Evolutionary conservation across 306 rosid species (phyloP), one percentile per base, ranked within the genome.

Genomic region (Gastrolobium villosum): DNA sequence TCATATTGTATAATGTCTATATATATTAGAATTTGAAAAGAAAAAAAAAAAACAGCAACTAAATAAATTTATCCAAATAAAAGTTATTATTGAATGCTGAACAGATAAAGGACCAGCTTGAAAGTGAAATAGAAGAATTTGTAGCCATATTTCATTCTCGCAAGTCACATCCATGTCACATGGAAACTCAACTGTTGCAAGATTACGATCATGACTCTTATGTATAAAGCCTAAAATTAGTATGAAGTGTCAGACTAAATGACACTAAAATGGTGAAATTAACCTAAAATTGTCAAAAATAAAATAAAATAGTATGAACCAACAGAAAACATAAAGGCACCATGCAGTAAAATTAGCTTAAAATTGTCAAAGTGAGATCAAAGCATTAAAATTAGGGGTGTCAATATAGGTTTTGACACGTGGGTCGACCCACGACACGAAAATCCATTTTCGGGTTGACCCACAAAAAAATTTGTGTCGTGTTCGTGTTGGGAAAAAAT

Each of bases 211-310:
- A 44, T 20, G 20, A 28, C 70, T 39, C 7, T n/a, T 14, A 2
- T 39, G n/a, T 14, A 8, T 30, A 28, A 50, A 37, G 5, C 20
- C 65, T 71, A 53, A 70, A 10, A 26, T 72, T 72, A 72, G 77
- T 30, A 72, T 40, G 1, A 20, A 54, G 6, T 54, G 48, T 14
- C 5, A 20, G 10, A 54, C 55, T 8, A 11, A 8, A 40, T 40
- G 54, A 10, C 66, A 55, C 30, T 45, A 13, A 10, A 55, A 72
- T 5, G 39, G 53, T 9, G 10, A 41, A 55, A 65, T 37, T 40
- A 53, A 55, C 26, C 46, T n/a, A 40, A 65, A 65, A 8, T 66
- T 7, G 68, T 3, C 57, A 54, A 66, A 34, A 32, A 13, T 11
- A 11, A 10, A 34, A 32, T 0, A 4, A 59, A 7, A 20, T 20